These are phyloP conservation scores for Vitellaria paradoxa DNA, from an alignment of 179 eudicot species.

Conservation along the genomic window DNA sequence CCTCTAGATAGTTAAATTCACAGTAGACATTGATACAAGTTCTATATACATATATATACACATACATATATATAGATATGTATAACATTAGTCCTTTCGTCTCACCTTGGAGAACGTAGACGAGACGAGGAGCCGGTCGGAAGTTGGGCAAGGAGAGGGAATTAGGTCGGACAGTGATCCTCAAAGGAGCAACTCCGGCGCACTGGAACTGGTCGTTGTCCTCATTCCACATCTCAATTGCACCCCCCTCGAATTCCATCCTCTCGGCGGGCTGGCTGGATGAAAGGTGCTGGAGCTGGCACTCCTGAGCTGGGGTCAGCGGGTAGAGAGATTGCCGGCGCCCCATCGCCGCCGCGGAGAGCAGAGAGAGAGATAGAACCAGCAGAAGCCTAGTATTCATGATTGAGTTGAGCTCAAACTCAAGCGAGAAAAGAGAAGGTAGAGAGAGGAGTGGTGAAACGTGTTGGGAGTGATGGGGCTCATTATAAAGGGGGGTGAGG, in stretches of 20 bases:
- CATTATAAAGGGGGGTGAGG: neutral
- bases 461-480: neutral
- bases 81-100: too few relatives aligned
- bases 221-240: slow-evolving; percentile 59
- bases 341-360: slow-evolving; percentile 22
- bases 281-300: slow-evolving; percentile 37
- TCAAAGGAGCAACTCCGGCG: slow-evolving; percentile 53
- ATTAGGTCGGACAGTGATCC: slow-evolving; percentile 40
- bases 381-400: slow-evolving; percentile 37
- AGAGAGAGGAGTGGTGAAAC: neutral
- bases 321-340: neutral
- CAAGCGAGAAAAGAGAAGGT: neutral
- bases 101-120: slow-evolving; percentile 59
- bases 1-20: too few relatives aligned
- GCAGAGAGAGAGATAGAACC: slow-evolving; percentile 34
- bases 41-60: too few relatives aligned
- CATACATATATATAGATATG: too few relatives aligned
- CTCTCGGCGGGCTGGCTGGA: slow-evolving; percentile 41
- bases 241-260: slow-evolving; percentile 59
- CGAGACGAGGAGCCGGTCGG: slow-evolving; percentile 59
- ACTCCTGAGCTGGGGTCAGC: slow-evolving; percentile 43
- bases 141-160: slow-evolving; percentile 57
- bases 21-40: too few relatives aligned
- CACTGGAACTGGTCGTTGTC: slow-evolving; percentile 65
- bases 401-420: neutral